Conservation (phyloP, 371 early-diverging fungal genomes). For the Umbelopsis sp. region DNA sequence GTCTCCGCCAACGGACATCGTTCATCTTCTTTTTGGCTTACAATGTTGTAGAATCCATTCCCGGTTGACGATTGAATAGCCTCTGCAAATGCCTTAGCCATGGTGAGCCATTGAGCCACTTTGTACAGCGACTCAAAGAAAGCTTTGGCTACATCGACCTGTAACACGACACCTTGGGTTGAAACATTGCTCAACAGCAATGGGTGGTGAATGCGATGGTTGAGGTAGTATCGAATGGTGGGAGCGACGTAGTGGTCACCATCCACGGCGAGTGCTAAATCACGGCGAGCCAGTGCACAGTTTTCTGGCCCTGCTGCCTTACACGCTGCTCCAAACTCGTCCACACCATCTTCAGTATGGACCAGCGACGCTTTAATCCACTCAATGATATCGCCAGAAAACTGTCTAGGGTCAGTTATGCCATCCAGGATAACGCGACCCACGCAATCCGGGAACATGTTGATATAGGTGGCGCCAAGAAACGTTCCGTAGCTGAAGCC, state of each 20-base stretch:
- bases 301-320: constrained; percentile 26
- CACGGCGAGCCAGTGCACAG: constrained; percentile 27
- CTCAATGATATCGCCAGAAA: constrained; percentile 22
- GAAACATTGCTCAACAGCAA: constrained; percentile 11
- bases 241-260: constrained; percentile 15
- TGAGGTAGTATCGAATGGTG: constrained; percentile 5
- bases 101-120: neutral
- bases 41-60: neutral
- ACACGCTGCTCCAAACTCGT: constrained; percentile 27
- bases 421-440: constrained; percentile 40
- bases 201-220: constrained; percentile 21
- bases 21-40: neutral
- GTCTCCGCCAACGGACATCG: constrained; percentile 14
- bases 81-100: constrained; percentile 7
- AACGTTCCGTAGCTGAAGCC: constrained; percentile 41
- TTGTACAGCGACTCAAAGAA: constrained; percentile 1
- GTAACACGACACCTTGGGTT: neutral
- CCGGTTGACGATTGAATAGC: neutral
- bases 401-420: constrained; percentile 31
- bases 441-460: constrained; percentile 45
- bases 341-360: constrained; percentile 25
- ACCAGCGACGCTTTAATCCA: constrained; percentile 23
- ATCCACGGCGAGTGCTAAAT: constrained; percentile 8
- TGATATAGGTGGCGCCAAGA: constrained; percentile 38
- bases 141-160: neutral